Evolutionary conservation across 768 basidiomycete species (phyloP).

Genomic region (Astraeus odoratus): DNA sequence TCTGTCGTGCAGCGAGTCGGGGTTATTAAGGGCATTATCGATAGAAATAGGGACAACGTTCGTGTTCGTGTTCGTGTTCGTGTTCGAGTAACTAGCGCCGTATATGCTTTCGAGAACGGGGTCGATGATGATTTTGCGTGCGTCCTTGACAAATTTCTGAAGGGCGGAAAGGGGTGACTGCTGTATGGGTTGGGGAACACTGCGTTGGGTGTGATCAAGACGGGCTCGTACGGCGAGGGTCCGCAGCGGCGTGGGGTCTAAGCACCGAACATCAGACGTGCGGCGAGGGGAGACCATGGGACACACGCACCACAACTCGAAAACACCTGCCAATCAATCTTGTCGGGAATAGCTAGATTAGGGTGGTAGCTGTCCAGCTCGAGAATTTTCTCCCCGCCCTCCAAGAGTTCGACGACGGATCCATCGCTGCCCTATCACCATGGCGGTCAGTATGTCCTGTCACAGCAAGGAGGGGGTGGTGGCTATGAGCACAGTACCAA

Average conservation of each 20-base stretch:
- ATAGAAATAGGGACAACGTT: constrained; percentile 21
- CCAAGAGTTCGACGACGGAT: constrained; percentile 25
- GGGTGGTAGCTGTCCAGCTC: constrained; percentile 39
- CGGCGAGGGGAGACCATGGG: neutral
- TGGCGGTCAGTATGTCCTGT: too few relatives aligned
- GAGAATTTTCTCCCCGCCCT: constrained; percentile 32
- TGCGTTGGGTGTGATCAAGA: constrained; percentile 31
- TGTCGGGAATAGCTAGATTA: constrained; percentile 33
- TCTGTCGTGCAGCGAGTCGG: constrained; percentile 17
- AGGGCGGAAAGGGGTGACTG: constrained; percentile 44
- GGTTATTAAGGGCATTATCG: constrained; percentile 20
- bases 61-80: constrained; percentile 12
- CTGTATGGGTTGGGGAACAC: constrained; percentile 34
- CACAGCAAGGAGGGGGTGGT: neutral
- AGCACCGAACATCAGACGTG: constrained; percentile 1
- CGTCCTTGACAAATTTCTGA: constrained; percentile 50
- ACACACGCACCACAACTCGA: constrained; percentile 42
- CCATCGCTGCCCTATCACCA: constrained; percentile 9
- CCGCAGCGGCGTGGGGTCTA: constrained; percentile 52
- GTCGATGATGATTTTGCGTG: constrained; percentile 44
- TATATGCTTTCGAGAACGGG: constrained; percentile 29
- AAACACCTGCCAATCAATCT: constrained; percentile 60
- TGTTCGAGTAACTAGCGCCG: constrained; percentile 11
- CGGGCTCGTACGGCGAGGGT: constrained; percentile 37
- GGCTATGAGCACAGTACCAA: neutral